phyloP scores from a whole-genome alignment of 306 rosid genomes.

The Potentilla sterilis region DNA sequence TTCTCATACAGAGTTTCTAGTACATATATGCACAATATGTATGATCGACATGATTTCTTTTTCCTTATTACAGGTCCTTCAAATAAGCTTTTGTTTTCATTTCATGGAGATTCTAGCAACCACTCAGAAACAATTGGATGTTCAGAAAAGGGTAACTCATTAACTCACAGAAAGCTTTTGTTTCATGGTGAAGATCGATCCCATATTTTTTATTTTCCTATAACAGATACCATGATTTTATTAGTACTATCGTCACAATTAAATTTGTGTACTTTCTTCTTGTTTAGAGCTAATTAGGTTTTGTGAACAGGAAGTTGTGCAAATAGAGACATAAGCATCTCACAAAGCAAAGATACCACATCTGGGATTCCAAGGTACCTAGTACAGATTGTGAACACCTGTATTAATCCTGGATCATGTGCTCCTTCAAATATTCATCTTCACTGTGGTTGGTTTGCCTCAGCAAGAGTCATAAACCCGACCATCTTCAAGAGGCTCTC shows the following conservation, averaged over 20 bases:
- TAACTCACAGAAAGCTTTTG: slow-evolving; percentile 30
- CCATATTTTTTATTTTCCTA: background rate
- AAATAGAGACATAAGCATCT: slow-evolving; percentile 58
- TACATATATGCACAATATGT: background rate
- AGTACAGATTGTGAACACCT: slow-evolving; percentile 63
- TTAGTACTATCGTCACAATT: background rate
- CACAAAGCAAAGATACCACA: slow-evolving; percentile 46
- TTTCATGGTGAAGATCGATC: slow-evolving; percentile 37
- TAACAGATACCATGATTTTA: background rate
- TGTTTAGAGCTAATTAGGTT: background rate
- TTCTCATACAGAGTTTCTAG: background rate
- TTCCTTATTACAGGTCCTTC: slow-evolving; percentile 26
- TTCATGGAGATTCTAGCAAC: slow-evolving; percentile 29
- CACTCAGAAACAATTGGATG: slow-evolving; percentile 24
- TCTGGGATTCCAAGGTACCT: slow-evolving; percentile 60
- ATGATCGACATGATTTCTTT: background rate
- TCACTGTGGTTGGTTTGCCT: slow-evolving; percentile 80
- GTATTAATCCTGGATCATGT: slow-evolving; percentile 46
- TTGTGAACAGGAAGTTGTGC: slow-evolving; percentile 40
- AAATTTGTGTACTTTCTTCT: background rate
- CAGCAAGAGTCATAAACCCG: slow-evolving; percentile 53
- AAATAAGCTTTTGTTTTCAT: slow-evolving; percentile 14
- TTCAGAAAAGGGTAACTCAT: slow-evolving; percentile 24
- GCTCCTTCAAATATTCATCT: slow-evolving; percentile 54
- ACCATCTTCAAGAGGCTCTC: slow-evolving; percentile 58